Percentiles rank a stretch among this genome's conserved stretches.
Evolutionary conservation across 2,329 filamentous ascomycete genomes (phyloP).

Genomic region (Sporothrix pseudoabietina): DNA sequence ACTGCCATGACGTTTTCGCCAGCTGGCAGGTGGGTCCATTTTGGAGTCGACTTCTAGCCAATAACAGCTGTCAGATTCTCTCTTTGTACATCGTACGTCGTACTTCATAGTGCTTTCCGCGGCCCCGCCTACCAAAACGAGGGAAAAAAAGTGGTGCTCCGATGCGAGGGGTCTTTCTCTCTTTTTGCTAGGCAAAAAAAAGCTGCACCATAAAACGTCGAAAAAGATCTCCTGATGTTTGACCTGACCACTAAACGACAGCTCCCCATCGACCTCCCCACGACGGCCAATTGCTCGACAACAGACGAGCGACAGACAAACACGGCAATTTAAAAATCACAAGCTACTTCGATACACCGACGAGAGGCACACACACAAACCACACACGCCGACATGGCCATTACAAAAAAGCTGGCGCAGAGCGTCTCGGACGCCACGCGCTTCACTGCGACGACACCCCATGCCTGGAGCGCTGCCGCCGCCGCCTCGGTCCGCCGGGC

Average conservation of each 20-base stretch:
- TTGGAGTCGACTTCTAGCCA: background rate
- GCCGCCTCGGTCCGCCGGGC: constrained; percentile 37
- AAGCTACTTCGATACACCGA: background rate
- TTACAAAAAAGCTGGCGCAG: constrained; percentile 48
- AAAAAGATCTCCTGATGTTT: constrained; percentile 25
- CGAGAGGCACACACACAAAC: background rate
- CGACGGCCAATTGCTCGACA: background rate
- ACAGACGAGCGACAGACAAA: background rate
- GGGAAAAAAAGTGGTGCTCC: background rate
- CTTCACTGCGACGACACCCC: constrained; percentile 70
- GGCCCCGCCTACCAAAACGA: constrained; percentile 11
- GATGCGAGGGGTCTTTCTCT: background rate
- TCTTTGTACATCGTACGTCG: background rate
- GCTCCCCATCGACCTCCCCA: background rate
- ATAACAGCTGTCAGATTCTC: background rate
- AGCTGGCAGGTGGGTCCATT: constrained; percentile 14
- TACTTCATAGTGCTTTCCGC: background rate
- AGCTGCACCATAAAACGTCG: constrained; percentile 7
- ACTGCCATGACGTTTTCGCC: background rate
- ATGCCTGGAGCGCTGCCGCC: constrained; percentile 65
- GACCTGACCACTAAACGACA: constrained; percentile 5
- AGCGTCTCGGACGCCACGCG: constrained; percentile 79
- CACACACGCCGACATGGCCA: constrained; percentile 28
- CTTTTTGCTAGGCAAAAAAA: background rate
- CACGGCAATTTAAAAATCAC: background rate